Evolutionary conservation across 1,284 basidiomycete genomes (phyloP).

Genomic region (Singerocomus inundabilis): DNA sequence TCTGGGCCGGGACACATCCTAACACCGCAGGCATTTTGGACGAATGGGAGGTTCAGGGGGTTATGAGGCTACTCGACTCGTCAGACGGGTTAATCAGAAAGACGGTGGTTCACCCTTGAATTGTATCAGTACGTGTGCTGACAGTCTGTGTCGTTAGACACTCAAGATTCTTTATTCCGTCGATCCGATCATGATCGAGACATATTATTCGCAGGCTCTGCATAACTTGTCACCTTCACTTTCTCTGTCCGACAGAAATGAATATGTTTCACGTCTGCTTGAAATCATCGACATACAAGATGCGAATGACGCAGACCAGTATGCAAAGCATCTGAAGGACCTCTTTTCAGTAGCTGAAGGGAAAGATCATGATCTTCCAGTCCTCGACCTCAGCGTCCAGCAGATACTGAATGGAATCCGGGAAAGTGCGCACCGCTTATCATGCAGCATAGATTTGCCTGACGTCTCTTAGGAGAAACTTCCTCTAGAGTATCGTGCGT

Average conservation of each 20-base stretch:
- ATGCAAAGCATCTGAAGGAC: conserved; percentile 51
- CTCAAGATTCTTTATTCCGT: conserved; percentile 53
- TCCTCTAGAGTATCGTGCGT: conserved; percentile 50
- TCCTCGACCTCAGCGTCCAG: conserved; percentile 58
- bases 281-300: conserved; percentile 54
- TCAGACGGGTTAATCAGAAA: conserved; percentile 56
- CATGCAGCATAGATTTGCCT: conserved; percentile 10
- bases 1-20: conserved; percentile 64
- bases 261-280: conserved; percentile 46
- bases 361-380: conserved; percentile 32
- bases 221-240: conserved; percentile 38
- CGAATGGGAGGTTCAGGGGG: conserved; percentile 63
- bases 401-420: conserved; percentile 48
- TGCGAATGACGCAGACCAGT: conserved; percentile 54
- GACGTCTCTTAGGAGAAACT: conserved; percentile 36
- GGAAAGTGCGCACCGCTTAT: conserved; percentile 40
- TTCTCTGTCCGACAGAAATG: conserved; percentile 36
- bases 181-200: conserved; percentile 54
- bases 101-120: conserved; percentile 43
- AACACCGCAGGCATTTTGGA: conserved; percentile 54
- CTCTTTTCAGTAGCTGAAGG: conserved; percentile 46
- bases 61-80: conserved; percentile 64
- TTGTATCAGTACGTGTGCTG: conserved; percentile 1
- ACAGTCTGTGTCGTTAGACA: conserved; percentile 44
- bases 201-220: conserved; percentile 51